Base-by-base conservation (phyloP, 345 rosid genomes). In the Salix viminalis region DNA sequence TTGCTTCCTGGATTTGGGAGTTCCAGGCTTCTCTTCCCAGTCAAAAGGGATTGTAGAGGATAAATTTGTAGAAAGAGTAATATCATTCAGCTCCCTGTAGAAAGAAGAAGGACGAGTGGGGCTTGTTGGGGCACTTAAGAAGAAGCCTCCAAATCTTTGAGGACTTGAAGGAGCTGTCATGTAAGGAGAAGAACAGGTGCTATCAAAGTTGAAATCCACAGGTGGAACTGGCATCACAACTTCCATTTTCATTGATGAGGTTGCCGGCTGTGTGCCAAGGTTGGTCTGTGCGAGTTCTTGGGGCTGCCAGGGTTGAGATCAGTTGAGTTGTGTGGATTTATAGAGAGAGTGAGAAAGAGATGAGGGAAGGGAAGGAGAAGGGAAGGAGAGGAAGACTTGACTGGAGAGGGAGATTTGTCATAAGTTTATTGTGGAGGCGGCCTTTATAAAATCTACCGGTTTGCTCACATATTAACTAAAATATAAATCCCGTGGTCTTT, bases 81-180 rank as follows among this genome's bases (percentile, higher is more conserved):
- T 18, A 24, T 50, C 79, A 16, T 66, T 60, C 67, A 69, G 50
- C 26, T 71, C 83, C 11, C 66, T 72, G 64, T 48, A 52, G 34
- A 74, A 83, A 11, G 79, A 14, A 19, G 85, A 72, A 7, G 81
- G 30, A 13, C 89, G 86, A 54, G 89, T 70, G 58, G 97, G 98
- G 73, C 93, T 92, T 9, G 96, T 44, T 3, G 97, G 96, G 21
- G 94, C 92, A 52, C 91, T 90, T 37, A 83, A 84, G 81, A 79
- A 78, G 81, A 87, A 82, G 83, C 80, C 87, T 58, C 91, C 95
- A 42, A 94, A 90, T 52, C 87, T 81, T 21, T 91, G 93, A 23
- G 98, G 98, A 37, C 94, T 92, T n/a, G 97, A 90, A 71, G 98
- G 97, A 81, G 98, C 98, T n/a, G 98, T 92, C 72, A 91, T 89